Conservation (phyloP, 306 rosid species). For the Canavalia gladiata region DNA sequence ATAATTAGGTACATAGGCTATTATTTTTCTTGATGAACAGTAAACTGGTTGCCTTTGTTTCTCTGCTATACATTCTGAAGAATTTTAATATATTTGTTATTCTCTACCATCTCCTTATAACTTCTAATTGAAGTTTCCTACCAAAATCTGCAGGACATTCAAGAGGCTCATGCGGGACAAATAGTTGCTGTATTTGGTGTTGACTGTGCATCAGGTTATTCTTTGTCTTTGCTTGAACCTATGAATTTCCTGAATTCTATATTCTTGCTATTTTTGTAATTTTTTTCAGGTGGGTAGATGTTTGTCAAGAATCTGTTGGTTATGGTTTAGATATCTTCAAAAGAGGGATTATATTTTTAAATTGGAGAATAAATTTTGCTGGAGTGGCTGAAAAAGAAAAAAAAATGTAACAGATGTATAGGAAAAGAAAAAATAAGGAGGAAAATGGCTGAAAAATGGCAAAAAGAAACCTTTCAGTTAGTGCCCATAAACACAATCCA, state of each 20-base stretch:
- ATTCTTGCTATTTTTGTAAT: slow-evolving; percentile 5
- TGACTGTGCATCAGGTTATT: slow-evolving; percentile 98
- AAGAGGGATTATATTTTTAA: background rate
- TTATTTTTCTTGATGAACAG: slow-evolving; percentile 19
- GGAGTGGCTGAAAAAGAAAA: background rate
- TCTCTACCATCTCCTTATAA: background rate
- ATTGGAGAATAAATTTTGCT: slow-evolving; percentile 14
- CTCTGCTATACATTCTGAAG: background rate
- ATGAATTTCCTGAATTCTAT: slow-evolving; percentile 30
- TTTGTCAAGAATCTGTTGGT: slow-evolving; percentile 30
- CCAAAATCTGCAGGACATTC: slow-evolving; percentile 77
- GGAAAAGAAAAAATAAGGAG: background rate
- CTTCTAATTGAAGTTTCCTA: slow-evolving; percentile 31
- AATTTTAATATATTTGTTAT: slow-evolving; percentile 25
- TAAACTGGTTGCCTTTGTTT: slow-evolving; percentile 26
- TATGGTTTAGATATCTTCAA: slow-evolving; percentile 33
- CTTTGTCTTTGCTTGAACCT: slow-evolving; percentile 37
- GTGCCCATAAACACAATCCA: slow-evolving; percentile 7
- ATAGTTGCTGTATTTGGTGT: slow-evolving; percentile 99
- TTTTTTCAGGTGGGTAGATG: slow-evolving; percentile 11
- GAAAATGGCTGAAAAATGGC: background rate
- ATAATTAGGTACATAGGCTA: background rate
- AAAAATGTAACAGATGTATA: background rate
- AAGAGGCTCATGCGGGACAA: slow-evolving; percentile 98
- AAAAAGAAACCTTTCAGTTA: slow-evolving; percentile 1